Conservation (phyloP, 495 filamentous ascomycete species). For the Aspergillus sclerotioniger region DNA sequence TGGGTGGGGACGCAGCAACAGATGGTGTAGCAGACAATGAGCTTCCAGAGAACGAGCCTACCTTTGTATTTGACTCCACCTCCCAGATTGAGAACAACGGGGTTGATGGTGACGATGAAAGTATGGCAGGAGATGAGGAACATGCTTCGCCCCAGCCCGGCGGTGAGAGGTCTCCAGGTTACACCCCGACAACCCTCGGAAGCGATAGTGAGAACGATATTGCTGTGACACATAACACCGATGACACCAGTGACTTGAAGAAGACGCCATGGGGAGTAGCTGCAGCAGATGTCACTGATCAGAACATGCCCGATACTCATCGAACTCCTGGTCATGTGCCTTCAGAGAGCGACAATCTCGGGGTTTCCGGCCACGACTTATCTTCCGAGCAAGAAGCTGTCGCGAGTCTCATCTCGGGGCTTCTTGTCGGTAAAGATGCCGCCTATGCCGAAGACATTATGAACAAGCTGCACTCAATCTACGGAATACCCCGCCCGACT, state of each 20-base stretch:
- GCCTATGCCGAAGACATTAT: constrained; percentile 80
- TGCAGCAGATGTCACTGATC: constrained; percentile 49
- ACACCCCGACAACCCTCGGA: not conserved
- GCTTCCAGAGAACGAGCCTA: constrained; percentile 4
- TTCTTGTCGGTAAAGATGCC: constrained; percentile 75
- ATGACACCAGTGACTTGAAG: not conserved
- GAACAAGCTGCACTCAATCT: constrained; percentile 64
- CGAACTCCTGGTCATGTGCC: too few relatives aligned
- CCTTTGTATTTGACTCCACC: not conserved
- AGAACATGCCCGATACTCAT: constrained; percentile 20
- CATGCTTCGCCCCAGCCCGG: not conserved
- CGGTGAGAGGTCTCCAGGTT: not conserved
- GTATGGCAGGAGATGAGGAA: not conserved
- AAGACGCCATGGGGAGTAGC: constrained; percentile 48
- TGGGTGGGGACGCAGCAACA: constrained; percentile 2
- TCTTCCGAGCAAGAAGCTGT: constrained; percentile 51
- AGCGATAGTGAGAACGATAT: not conserved
- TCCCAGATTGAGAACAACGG: not conserved
- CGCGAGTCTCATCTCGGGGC: constrained; percentile 69
- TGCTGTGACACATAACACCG: not conserved
- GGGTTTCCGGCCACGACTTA: constrained; percentile 29
- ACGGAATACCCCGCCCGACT: constrained; percentile 55
- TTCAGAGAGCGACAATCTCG: too few relatives aligned
- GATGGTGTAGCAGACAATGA: constrained; percentile 15
- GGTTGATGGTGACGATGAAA: not conserved